Base-by-base conservation (phyloP, 768 basidiomycete species). In the Amanita exitialis region DNA sequence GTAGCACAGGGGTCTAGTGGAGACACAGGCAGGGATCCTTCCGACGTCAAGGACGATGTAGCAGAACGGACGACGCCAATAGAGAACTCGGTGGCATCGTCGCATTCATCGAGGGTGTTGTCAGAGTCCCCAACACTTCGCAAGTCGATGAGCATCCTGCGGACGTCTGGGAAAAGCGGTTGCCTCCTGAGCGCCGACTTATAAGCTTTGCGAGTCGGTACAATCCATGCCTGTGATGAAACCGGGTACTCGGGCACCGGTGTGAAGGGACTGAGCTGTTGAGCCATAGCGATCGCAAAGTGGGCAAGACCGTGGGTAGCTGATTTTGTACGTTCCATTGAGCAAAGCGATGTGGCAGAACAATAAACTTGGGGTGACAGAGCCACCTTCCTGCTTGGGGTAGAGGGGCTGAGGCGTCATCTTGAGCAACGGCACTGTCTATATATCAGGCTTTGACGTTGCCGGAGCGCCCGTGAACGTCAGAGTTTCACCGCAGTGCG, bases 191-290 rank as follows among this genome's bases (percentile, higher is more conserved):
- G 3, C n/a, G 27, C 15, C 9, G 20, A 18, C 10, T 39, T 49
- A 39, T 39, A 41, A 42, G n/a, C 36, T 30, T 32, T 32, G 7
- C 5, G 7, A 3, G 39, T 13, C 3, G 49, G 38, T 20, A 50
- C 41, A 43, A 50, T n/a, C 49, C 49, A 50, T 15, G 49, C 49
- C 13, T 50, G 16, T 27, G 49, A 50, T 27, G 49, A 28, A 20
- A 16, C 49, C 18, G 41, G 39, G 30, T 41, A 43, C 16, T 20
- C 12, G 49, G 28, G 49, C n/a, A 30, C 13, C 10, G 49, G 41
- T 30, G 49, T 41, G 49, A 37, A 42, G 21, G 49, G 37, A n/a
- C 41, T 41, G 7, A 42, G 21, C 20, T 25, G 38, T 23, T 34
- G 38, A 10, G 49, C 49, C 49, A 50, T 30, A 12, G 25, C 16